Evolutionary conservation across 179 eudicot species (phyloP), one percentile per base, ranked within the genome.

Genomic region (Silene coronaria): DNA sequence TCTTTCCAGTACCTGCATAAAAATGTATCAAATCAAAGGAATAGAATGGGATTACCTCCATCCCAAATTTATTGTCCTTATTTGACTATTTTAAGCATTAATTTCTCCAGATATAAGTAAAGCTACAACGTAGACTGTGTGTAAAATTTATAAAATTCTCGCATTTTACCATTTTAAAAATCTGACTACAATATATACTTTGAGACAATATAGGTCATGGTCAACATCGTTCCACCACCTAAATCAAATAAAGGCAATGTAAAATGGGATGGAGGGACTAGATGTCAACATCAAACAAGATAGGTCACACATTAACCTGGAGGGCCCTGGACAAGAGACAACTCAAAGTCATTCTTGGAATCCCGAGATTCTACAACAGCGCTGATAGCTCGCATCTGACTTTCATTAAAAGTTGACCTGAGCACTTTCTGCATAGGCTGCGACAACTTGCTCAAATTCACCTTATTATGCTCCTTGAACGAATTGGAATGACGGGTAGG

Each of bases 241-340:
- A 64, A 13, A 16, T 23, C 34, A 28, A 28, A 64, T 28, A 22
- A 64, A 21, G 38, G 32, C 19, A 64, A 64, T 28, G 14, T 64
- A 14, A 42, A 26, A 28, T 64, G 38, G 38, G 21, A 28, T 27
- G 68, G 38, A 28, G 68, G 68, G 8, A 64, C 36, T 27, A 64
- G n/a, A 62, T 67, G 16, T 8, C 17, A 67, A n/a, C 51, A 10
- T 71, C 59, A 46, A 28, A 42, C 19, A 42, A 45, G 27, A 72
- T 26, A 42, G 45, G 73, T 68, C 14, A 73, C 21, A 48, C 69
- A 77, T 73, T 69, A 82, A 91, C 97, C 99, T 93, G 99, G 99
- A 83, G 99, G 99, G 65, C 99, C 99, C 89, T 96, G 99, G 76
- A 96, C 89, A 76, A 96, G 99, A 60, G 93, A 87, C 84, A 96